These are phyloP conservation scores for Eimeria praecox DNA, from an alignment of 169 alveolate species.

Conservation along the genomic window DNA sequence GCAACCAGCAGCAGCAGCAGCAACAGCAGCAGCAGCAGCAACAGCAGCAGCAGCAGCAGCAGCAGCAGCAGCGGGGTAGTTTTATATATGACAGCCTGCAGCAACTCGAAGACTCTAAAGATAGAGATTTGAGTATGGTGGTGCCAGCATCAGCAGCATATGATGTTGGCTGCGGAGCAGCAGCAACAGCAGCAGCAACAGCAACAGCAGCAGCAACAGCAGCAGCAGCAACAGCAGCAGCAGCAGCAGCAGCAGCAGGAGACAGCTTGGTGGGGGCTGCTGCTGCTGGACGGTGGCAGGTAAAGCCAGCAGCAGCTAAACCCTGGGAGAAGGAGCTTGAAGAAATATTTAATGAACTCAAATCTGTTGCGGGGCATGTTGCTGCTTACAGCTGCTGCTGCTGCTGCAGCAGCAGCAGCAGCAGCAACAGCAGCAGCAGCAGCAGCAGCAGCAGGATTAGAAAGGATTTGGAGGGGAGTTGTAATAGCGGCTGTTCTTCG, in stretches of 20 bases:
- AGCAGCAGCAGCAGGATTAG: neutral
- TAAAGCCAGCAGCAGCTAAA: no score
- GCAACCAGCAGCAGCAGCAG: neutral
- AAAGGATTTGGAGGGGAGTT: neutral
- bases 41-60: slow-evolving; percentile 2
- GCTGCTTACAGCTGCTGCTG: neutral
- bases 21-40: slow-evolving; percentile 17
- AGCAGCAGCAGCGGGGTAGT: no score
- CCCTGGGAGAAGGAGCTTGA: neutral
- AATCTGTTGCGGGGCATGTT: neutral
- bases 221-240: slow-evolving; percentile 24
- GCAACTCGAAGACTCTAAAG: no score
- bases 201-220: slow-evolving; percentile 8
- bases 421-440: neutral
- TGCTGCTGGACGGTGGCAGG: no score
- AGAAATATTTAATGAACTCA: neutral
- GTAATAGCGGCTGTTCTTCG: neutral
- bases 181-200: slow-evolving; percentile 14
- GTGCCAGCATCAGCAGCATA: no score
- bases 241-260: neutral
- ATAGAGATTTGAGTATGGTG: no score
- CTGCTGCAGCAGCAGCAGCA: neutral
- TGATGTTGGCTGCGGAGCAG: neutral
- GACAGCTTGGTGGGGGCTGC: no score
- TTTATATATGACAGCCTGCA: no score